phyloP scores from a whole-genome alignment of 2,329 filamentous ascomycete genomes.

The Iodosphaeria phyllophila region DNA sequence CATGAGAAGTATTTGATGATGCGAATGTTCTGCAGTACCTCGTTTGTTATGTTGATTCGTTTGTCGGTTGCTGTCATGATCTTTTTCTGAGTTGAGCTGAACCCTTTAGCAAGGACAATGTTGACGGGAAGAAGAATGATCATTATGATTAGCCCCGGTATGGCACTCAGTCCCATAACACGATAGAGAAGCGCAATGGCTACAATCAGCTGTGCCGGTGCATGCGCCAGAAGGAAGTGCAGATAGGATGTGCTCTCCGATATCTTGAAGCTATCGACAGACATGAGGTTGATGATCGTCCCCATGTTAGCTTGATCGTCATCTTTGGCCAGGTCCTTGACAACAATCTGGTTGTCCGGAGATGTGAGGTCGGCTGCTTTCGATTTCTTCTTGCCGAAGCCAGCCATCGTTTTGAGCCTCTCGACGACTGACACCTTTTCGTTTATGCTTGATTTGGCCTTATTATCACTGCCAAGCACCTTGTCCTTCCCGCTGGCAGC shows the following conservation, averaged over 20 bases:
- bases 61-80: conserved; percentile 91
- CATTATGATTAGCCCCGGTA: conserved; percentile 88
- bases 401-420: conserved; percentile 36
- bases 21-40: conserved; percentile 89
- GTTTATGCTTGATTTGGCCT: conserved; percentile 21
- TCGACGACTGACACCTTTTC: conserved; percentile 20
- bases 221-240: conserved; percentile 85
- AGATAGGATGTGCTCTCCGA: conserved; percentile 87
- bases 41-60: conserved; percentile 89
- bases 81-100: conserved; percentile 70
- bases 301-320: conserved; percentile 78
- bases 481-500: conserved; percentile 64
- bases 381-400: conserved; percentile 35
- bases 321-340: too few species aligned
- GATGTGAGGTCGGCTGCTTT: conserved; percentile 8
- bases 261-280: conserved; percentile 97
- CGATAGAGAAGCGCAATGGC: conserved; percentile 69
- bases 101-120: conserved; percentile 70
- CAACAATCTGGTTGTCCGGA: too few species aligned
- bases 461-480: conserved; percentile 47
- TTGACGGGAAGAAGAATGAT: conserved; percentile 75
- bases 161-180: conserved; percentile 81
- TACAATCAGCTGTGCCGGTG: conserved; percentile 72
- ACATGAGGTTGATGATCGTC: conserved; percentile 99
- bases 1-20: conserved; percentile 99